A percentile compares a stretch with the other conserved stretches of the same genome.
Evolutionary conservation across 805 yeast genomes (phyloP).

Genomic region (Millerago galiae): DNA sequence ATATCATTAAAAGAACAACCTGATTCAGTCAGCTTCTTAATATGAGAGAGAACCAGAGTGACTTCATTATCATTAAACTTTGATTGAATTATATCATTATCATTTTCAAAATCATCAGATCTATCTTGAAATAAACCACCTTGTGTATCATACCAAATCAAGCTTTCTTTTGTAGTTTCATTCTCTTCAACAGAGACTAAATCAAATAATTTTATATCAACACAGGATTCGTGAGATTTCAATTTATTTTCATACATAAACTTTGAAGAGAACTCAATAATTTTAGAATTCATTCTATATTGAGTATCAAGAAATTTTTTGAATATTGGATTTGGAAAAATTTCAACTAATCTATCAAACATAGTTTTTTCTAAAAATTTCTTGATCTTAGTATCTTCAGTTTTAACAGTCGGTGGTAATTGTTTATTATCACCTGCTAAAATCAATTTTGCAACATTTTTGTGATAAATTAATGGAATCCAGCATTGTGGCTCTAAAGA

Average conservation of each 20-base stretch:
- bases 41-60: slow-evolving; percentile 50
- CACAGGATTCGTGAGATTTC: slow-evolving; percentile 56
- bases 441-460: slow-evolving; percentile 46
- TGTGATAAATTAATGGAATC: slow-evolving; percentile 78
- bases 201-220: slow-evolving; percentile 45
- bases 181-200: slow-evolving; percentile 40
- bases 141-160: slow-evolving; percentile 89
- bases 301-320: slow-evolving; percentile 65
- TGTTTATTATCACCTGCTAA: slow-evolving; percentile 94
- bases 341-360: slow-evolving; percentile 68
- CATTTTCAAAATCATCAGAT: slow-evolving; percentile 29
- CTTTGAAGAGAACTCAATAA: slow-evolving; percentile 73
- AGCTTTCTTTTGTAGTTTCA: slow-evolving; percentile 50
- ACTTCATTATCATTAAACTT: slow-evolving; percentile 78
- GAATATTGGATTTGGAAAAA: slow-evolving; percentile 32
- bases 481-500: slow-evolving; percentile 93
- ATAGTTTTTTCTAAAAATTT: slow-evolving; percentile 54
- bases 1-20: slow-evolving; percentile 55
- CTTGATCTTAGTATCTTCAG: slow-evolving; percentile 34
- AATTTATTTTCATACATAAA: slow-evolving; percentile 59
- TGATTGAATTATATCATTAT: slow-evolving; percentile 31
- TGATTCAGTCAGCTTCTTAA: slow-evolving; percentile 39
- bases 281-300: slow-evolving; percentile 77
- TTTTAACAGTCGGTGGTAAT: slow-evolving; percentile 83
- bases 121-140: slow-evolving; percentile 78